Base-by-base conservation (phyloP, 371 early-diverging fungal genomes). In the Rhizopus stolonifer region DNA sequence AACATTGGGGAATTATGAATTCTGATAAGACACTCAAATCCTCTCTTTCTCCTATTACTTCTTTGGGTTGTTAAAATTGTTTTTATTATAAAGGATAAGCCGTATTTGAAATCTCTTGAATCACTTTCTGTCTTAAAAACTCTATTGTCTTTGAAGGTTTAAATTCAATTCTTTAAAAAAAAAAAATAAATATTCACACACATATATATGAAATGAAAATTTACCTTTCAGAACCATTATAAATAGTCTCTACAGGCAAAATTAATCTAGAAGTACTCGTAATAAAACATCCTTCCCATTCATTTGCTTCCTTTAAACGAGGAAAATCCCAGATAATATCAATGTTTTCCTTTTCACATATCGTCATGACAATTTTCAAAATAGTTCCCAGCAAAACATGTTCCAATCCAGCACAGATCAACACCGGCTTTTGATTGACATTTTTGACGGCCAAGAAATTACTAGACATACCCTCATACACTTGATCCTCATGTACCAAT, bases 391-490 rank as follows among this genome's bases (percentile, higher is more conserved):
- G 47, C 15, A 87, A 58, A 5, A 87, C 76, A 49, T 69, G 74
- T 17, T 81, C 79, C 14, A 80, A 57, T 0, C 83, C 74, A 1
- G 87, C 87, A 11, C 83, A 81, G 19, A 74, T 23, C 15, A 84
- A 33, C 2, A 69, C 66, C 0, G 65, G 64, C 17, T 58, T 52
- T 4, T 63, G 65, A 23, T 43, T 56, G 6, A 56, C 45, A 7
- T 33, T 26, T 2, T 50, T 46, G 2, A 83, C 69, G 0, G 70
- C 80, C 54, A 79, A 81, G 49, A 87, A 82, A 48, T 87, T 87
- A 46, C 84, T 84, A 2, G 82, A 69, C 49, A 85, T 71, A 8
- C 87, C 87, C 53, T 87, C 86, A 49, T 82, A 84, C 2, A 87
- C 19, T 15, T 73, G 65, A 0, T 72, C 72, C 8, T 51, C 56